Evolutionary conservation across 2,329 filamentous ascomycete species (phyloP).

Genomic region (Diatrype stigma): DNA sequence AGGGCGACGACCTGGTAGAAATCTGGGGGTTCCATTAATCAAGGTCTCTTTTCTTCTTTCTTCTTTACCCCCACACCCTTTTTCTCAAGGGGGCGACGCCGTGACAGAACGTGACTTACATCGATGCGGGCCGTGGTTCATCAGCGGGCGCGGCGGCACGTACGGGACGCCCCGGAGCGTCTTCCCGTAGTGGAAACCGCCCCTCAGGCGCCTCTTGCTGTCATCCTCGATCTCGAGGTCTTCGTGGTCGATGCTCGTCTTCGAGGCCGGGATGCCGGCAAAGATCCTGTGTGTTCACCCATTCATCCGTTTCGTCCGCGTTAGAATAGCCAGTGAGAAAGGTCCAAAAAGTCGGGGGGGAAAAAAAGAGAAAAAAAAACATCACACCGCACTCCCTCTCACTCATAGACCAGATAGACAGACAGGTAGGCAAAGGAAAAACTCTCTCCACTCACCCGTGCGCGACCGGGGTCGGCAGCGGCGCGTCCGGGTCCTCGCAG

Average conservation of each 20-base stretch:
- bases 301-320: background rate
- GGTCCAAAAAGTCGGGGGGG: background rate
- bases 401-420: too few relatives aligned
- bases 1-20: constrained; percentile 48
- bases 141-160: constrained; percentile 39
- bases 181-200: constrained; percentile 44
- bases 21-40: constrained; percentile 29
- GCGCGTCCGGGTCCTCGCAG: constrained; percentile 43
- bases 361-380: background rate
- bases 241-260: constrained; percentile 26
- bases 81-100: too few relatives aligned
- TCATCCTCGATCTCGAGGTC: constrained; percentile 34
- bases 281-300: constrained; percentile 30
- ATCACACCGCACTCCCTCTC: too few relatives aligned
- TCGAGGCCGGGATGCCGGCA: constrained; percentile 33
- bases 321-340: background rate
- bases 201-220: constrained; percentile 28
- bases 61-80: too few relatives aligned
- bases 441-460: constrained; percentile 34
- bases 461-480: constrained; percentile 38
- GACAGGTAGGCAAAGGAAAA: background rate
- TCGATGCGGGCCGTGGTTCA: constrained; percentile 48
- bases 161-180: constrained; percentile 38
- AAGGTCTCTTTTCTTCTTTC: too few relatives aligned
- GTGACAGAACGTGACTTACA: constrained; percentile 29